Conservation (phyloP, 192 early-diverging fungal species). For the Helicostylum pulchrum region DNA sequence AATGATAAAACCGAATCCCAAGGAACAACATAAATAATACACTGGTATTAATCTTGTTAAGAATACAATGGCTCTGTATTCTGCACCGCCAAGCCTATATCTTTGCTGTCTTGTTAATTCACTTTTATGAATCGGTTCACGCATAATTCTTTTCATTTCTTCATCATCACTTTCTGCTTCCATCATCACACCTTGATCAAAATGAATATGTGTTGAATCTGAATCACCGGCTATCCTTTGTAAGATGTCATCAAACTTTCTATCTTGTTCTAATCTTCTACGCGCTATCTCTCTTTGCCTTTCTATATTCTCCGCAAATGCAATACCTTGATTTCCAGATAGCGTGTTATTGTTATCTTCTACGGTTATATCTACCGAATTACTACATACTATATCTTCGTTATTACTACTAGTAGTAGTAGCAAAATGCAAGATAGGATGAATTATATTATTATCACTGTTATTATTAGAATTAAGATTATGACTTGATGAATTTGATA, state of each 20-base stretch:
- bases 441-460: no score
- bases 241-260: conserved; percentile 10
- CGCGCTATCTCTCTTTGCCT: conserved; percentile 25
- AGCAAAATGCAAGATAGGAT: no score
- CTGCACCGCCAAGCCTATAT: conserved; percentile 29
- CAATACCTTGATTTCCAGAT: conserved; percentile 16
- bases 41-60: conserved; percentile 24
- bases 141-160: conserved; percentile 10
- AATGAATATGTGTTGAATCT: neutral
- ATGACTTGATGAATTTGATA: no score
- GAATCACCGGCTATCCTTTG: neutral
- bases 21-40: conserved; percentile 30
- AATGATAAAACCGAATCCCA: conserved; percentile 12
- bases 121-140: conserved; percentile 27
- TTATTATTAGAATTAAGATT: no score
- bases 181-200: neutral
- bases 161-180: neutral
- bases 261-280: conserved; percentile 24
- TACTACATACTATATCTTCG: no score
- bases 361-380: no score
- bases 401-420: no score
- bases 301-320: conserved; percentile 33
- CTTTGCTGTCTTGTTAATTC: conserved; percentile 33
- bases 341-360: neutral
- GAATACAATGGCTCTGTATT: conserved; percentile 32